These are phyloP conservation scores for Pseudogymnoascus sp. DNA, from an alignment of 2,329 filamentous ascomycete species.

Conservation along the genomic window DNA sequence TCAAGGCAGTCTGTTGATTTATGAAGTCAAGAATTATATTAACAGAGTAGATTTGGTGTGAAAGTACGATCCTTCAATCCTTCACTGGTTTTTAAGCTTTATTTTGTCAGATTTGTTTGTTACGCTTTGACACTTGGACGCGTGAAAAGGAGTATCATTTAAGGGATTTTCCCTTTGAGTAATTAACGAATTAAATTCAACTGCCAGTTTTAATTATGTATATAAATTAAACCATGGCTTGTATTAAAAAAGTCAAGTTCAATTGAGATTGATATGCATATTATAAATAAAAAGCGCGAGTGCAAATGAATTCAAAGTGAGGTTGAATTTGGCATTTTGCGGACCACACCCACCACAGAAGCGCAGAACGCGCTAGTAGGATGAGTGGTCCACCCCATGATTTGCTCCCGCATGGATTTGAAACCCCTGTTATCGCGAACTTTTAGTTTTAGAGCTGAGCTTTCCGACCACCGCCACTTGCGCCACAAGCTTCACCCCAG, in stretches of 20 bases:
- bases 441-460: conserved; percentile 1
- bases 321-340: background rate
- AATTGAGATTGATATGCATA: background rate
- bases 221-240: background rate
- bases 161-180: background rate
- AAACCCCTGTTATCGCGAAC: conserved; percentile 7
- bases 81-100: background rate
- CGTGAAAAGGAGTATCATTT: background rate
- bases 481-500: background rate
- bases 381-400: conserved; percentile 1
- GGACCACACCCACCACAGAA: background rate
- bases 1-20: background rate
- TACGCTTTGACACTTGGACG: background rate
- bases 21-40: background rate
- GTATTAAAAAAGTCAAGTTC: background rate
- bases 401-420: background rate
- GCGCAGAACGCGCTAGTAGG: background rate
- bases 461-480: background rate
- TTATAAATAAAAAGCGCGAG: background rate
- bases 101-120: background rate
- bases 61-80: background rate
- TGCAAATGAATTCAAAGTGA: background rate
- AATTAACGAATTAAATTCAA: background rate
- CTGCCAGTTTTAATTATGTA: background rate
- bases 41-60: background rate